These are phyloP conservation scores for Fraxinus anomala DNA, from an alignment of 257 asterid species.

Conservation along the genomic window DNA sequence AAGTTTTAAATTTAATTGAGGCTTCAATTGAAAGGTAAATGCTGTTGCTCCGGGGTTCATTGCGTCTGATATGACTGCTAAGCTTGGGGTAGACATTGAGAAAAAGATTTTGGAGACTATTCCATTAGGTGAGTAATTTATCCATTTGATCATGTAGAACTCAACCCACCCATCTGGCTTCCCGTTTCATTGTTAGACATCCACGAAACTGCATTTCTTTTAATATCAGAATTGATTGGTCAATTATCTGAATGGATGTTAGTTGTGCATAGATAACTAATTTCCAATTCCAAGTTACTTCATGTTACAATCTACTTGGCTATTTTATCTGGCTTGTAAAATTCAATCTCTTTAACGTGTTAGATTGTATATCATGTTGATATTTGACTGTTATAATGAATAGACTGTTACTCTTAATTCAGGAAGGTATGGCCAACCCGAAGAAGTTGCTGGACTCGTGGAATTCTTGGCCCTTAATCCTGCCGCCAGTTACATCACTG, in stretches of 20 bases:
- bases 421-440: slow-evolving; percentile 68
- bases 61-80: slow-evolving; percentile 90
- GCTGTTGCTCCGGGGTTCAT: slow-evolving; percentile 98
- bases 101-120: slow-evolving; percentile 74
- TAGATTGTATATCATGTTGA: neutral
- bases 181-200: neutral
- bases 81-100: slow-evolving; percentile 75
- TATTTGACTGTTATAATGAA: slow-evolving; percentile 11
- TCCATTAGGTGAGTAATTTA: slow-evolving; percentile 69
- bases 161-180: neutral
- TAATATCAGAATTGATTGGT: neutral
- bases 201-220: neutral
- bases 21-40: slow-evolving; percentile 61
- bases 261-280: neutral
- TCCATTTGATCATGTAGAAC: slow-evolving; percentile 12
- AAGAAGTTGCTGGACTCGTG: slow-evolving; percentile 58
- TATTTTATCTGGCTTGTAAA: neutral
- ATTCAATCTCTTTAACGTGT: neutral
- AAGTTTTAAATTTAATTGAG: slow-evolving; percentile 13
- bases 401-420: slow-evolving; percentile 14
- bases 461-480: slow-evolving; percentile 61
- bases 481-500: slow-evolving; percentile 2
- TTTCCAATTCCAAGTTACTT: neutral
- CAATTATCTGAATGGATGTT: neutral
- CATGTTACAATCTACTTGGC: neutral